Base-by-base conservation (phyloP, 371 early-diverging fungal genomes). In the Mortierella sp. region DNA sequence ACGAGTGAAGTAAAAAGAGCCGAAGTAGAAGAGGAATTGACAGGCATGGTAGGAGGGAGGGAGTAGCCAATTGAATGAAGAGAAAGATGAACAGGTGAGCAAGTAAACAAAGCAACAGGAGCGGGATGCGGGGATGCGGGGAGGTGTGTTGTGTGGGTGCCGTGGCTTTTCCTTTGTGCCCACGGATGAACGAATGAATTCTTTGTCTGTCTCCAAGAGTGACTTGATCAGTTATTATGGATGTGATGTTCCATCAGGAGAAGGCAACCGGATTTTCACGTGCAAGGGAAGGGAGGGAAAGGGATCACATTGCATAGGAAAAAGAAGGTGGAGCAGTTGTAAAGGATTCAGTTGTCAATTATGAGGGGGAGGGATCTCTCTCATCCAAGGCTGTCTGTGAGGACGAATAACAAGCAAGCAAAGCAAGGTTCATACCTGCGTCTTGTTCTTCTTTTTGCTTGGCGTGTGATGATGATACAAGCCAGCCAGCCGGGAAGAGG, bases 51-150 rank as follows among this genome's bases (percentile, higher is more conserved):
- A 64, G 3, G 34, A 8, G 21, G 21, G 0, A 10, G 11, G 24
- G 16, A 5, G 67, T 34, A 64, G 67, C 67, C 67, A 64, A 64
- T 64, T 34, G 40, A 64, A 37, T 64, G 67, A 64, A n/a, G 16
- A 37, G 19, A 64, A 37, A 28, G 67, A 40, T 37, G 67, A 64
- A 64, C 40, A 64, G 67, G 40, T 40, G 67, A 37, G 67, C 67
- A 34, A 61, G 31, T 16, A 19, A 6, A 61, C 1, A 34, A 19
- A 16, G 26, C 57, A 57, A n/a, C 8, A 4, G 1, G 26, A 26
- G 24, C 21, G 24, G 67, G 67, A 64, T 64, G 67, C 67, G 67
- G 67, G 67, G 67, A 64, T 59, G 59, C 59, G 59, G 59, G 59
- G 57, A 19, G 21, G 61, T 16, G 61, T 21, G 31, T 21, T 28